A percentile compares a stretch with the other conserved stretches of the same genome.
Evolutionary conservation across 768 basidiomycete genomes (phyloP).

Genomic region (Multifurca ochricompacta): DNA sequence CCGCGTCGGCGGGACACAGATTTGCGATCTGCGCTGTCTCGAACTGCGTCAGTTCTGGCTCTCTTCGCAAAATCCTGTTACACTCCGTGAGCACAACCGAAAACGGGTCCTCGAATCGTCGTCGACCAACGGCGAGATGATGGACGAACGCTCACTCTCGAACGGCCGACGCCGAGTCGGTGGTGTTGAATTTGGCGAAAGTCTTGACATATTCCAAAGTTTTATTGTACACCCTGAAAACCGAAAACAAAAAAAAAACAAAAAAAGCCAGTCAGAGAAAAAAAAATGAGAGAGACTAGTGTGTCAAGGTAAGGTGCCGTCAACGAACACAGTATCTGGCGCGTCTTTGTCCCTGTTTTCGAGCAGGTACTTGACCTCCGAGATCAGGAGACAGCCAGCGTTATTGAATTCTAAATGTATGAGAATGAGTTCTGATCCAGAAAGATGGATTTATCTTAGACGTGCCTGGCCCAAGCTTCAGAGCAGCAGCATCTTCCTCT

Average conservation of each 20-base stretch:
- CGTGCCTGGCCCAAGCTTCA: conserved; percentile 73
- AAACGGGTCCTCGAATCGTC: background rate
- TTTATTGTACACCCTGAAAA: conserved; percentile 79
- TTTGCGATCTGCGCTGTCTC: conserved; percentile 93
- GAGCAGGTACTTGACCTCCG: conserved; percentile 85
- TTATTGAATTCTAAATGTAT: conserved; percentile 71
- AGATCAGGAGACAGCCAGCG: conserved; percentile 83
- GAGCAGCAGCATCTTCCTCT: conserved; percentile 78
- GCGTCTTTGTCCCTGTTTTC: conserved; percentile 84
- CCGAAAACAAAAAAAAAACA: too few relatives aligned
- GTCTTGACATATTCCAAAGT: conserved; percentile 88
- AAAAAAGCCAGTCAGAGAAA: too few relatives aligned
- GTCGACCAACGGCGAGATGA: background rate
- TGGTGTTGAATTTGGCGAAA: conserved; percentile 84
- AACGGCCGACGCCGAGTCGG: conserved; percentile 75
- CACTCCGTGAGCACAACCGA: background rate
- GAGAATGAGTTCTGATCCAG: background rate
- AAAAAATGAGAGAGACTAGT: too few relatives aligned
- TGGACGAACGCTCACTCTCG: conserved; percentile 33
- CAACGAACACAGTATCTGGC: conserved; percentile 73
- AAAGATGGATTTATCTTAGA: background rate
- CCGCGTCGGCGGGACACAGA: conserved; percentile 76
- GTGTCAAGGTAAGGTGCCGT: background rate
- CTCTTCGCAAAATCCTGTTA: conserved; percentile 67
- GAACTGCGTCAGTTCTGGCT: conserved; percentile 76